Conservation (phyloP, 306 rosid genomes). For the Lotus japonicus region DNA sequence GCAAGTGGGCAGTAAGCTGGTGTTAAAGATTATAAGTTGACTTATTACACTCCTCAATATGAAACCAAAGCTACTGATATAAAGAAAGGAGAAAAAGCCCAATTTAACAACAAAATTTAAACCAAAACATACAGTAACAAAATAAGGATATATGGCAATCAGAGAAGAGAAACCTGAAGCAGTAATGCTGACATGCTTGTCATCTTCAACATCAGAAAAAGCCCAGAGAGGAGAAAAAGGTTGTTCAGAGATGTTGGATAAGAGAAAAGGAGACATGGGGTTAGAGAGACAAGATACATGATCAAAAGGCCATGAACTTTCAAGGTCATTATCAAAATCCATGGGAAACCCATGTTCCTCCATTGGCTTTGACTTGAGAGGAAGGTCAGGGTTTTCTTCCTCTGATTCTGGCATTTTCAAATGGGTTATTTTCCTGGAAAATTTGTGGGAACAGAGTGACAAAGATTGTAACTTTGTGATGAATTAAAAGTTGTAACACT, state of each 20-base stretch:
- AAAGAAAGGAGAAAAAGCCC: background rate
- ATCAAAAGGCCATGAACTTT: constrained; percentile 59
- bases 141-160: too few species aligned
- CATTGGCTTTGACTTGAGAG: constrained; percentile 36
- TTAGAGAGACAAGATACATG: constrained; percentile 25
- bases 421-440: background rate
- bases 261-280: constrained; percentile 46
- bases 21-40: too few species aligned
- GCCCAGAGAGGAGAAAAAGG: constrained; percentile 61
- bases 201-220: constrained; percentile 43
- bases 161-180: constrained; percentile 26
- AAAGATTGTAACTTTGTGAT: constrained; percentile 4
- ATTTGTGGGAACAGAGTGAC: background rate
- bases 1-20: too few species aligned
- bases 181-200: constrained; percentile 8
- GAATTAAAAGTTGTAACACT: background rate
- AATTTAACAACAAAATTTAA: background rate
- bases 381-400: constrained; percentile 28
- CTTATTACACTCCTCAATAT: too few species aligned
- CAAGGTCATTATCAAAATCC: constrained; percentile 69
- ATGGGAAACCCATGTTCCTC: constrained; percentile 27
- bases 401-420: constrained; percentile 47
- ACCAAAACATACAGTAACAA: constrained; percentile 6
- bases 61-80: too few species aligned
- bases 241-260: constrained; percentile 43